A percentile compares a stretch with the other conserved stretches of the same genome.
phyloP scores from a whole-genome alignment of 2,329 filamentous ascomycete species.

The Penicillium corylophilum region DNA sequence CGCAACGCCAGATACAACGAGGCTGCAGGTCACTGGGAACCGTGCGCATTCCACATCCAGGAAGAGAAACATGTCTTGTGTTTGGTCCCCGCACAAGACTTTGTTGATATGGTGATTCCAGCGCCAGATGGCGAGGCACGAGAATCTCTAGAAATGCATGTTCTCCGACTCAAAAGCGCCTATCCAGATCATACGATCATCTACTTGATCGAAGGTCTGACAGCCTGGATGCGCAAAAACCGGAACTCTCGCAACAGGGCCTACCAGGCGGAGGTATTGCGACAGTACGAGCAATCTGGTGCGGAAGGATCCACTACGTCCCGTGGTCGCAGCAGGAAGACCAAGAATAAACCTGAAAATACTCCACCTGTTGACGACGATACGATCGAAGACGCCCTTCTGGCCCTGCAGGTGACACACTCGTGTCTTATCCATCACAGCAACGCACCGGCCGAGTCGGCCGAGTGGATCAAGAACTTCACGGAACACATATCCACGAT shows the following conservation, averaged over 20 bases:
- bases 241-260: slow-evolving; percentile 65
- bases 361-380: slow-evolving; percentile 63
- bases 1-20: slow-evolving; percentile 64
- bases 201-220: slow-evolving; percentile 71
- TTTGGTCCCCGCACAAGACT: slow-evolving; percentile 62
- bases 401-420: slow-evolving; percentile 69
- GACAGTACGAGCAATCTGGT: slow-evolving; percentile 38
- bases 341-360: slow-evolving; percentile 42
- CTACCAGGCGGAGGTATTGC: slow-evolving; percentile 65
- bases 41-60: slow-evolving; percentile 49
- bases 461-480: slow-evolving; percentile 70
- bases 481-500: slow-evolving; percentile 77
- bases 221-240: slow-evolving; percentile 67
- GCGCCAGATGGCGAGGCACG: slow-evolving; percentile 38
- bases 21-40: slow-evolving; percentile 63
- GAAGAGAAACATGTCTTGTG: slow-evolving; percentile 63
- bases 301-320: slow-evolving; percentile 19
- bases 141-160: slow-evolving; percentile 58
- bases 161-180: slow-evolving; percentile 54
- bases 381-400: slow-evolving; percentile 66
- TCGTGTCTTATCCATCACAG: slow-evolving; percentile 70
- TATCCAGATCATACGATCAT: slow-evolving; percentile 59
- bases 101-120: slow-evolving; percentile 60
- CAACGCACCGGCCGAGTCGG: slow-evolving; percentile 59
- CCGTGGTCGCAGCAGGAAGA: slow-evolving; percentile 30